Percentiles rank a stretch among this genome's conserved stretches.
phyloP scores from a whole-genome alignment of 257 asterid species.

The Lycium barbarum region DNA sequence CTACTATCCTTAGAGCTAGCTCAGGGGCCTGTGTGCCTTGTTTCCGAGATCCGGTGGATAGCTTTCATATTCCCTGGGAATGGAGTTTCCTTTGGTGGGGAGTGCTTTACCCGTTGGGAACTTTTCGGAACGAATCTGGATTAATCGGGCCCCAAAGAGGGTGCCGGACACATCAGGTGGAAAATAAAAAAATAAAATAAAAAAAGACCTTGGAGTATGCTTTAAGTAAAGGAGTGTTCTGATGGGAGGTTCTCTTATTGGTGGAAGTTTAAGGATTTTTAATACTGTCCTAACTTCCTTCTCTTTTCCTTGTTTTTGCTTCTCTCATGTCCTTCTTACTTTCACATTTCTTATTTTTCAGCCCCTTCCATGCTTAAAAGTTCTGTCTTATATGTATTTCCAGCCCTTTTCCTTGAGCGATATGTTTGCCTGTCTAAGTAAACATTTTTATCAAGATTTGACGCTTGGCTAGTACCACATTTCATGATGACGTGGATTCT shows the following conservation, averaged over 20 bases:
- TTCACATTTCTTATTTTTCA: background rate
- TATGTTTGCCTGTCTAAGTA: background rate
- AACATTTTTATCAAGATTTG: background rate
- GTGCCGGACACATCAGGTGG: background rate
- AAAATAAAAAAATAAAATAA: background rate
- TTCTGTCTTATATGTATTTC: background rate
- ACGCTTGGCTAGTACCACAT: background rate
- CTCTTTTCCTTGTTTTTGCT: background rate
- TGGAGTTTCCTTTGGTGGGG: background rate
- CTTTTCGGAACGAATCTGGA: background rate
- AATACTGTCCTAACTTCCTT: background rate
- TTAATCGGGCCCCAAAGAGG: background rate
- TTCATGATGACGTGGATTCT: background rate
- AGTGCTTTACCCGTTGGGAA: background rate
- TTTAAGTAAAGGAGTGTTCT: background rate
- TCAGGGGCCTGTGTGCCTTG: no score
- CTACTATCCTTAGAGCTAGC: background rate
- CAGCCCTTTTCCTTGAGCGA: background rate
- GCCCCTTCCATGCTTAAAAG: background rate
- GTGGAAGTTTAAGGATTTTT: background rate
- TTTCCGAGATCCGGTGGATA: no score
- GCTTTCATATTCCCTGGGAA: background rate
- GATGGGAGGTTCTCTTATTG: background rate
- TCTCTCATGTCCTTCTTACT: background rate
- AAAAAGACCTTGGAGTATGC: background rate